Conservation (phyloP, 352 stramenopile species). For the Elongisporangium prolatum region DNA sequence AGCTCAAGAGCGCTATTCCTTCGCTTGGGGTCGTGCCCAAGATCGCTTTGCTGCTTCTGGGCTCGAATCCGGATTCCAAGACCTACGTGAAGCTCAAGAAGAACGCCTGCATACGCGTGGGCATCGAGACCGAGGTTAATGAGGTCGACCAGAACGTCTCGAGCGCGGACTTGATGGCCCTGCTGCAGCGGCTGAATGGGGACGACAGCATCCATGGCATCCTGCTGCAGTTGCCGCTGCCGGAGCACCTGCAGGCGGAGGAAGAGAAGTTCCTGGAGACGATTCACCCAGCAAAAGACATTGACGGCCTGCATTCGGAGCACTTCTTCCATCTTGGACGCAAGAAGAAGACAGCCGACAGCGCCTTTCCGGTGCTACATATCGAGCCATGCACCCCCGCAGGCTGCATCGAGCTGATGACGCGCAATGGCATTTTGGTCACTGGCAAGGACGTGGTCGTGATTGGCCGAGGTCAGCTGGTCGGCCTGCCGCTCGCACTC, state of each 20-base stretch:
- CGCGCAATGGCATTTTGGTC: constrained; percentile 82
- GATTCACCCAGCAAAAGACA: constrained; percentile 94
- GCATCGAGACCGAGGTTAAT: constrained; percentile 85
- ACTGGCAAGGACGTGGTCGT: constrained; percentile 95
- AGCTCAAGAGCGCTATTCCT: constrained; percentile 49
- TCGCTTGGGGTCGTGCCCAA: constrained; percentile 49
- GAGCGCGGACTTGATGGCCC: constrained; percentile 42
- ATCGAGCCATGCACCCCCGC: constrained; percentile 90
- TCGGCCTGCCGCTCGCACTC: constrained; percentile 95
- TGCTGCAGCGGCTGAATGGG: constrained; percentile 82
- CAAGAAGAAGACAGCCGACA: constrained; percentile 7
- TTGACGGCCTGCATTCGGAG: constrained; percentile 97
- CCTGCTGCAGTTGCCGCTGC: constrained; percentile 90
- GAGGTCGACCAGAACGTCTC: constrained; percentile 41
- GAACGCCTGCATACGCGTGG: constrained; percentile 94
- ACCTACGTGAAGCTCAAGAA: constrained; percentile 99
- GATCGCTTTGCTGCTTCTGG: constrained; percentile 90
- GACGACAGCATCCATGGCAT: constrained; percentile 93
- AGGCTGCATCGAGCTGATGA: constrained; percentile 69
- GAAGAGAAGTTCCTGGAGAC: constrained; percentile 90
- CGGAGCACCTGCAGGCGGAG: constrained; percentile 47
- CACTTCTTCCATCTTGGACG: constrained; percentile 93
- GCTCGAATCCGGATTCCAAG: constrained; percentile 91
- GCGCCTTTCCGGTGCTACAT: constrained; percentile 37
- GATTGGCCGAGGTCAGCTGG: constrained; percentile 95